Conservation (phyloP, 352 stramenopile species). For the Globisporangium acanthophoron region DNA sequence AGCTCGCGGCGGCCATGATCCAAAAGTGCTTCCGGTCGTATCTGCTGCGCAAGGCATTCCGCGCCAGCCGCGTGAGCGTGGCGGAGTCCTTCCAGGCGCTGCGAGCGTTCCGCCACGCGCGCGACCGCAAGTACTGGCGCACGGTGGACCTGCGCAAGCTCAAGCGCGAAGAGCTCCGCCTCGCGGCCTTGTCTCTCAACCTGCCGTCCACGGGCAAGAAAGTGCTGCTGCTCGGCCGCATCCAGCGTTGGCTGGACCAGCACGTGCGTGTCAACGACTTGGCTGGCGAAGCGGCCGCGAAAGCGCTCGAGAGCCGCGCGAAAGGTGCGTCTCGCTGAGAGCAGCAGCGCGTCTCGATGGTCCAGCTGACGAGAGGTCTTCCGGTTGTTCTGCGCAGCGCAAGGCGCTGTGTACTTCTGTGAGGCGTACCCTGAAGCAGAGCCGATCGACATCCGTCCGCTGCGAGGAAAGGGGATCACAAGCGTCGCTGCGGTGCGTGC, state of each 20-base stretch:
- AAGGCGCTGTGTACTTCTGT: slow-evolving; percentile 67
- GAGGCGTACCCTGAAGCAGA: slow-evolving; percentile 30
- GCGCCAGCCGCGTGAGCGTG: slow-evolving; percentile 29
- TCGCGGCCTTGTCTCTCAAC: slow-evolving; percentile 59
- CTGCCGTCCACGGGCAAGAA: slow-evolving; percentile 76
- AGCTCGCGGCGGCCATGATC: slow-evolving; percentile 62
- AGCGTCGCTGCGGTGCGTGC: slow-evolving; percentile 47
- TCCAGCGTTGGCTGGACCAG: slow-evolving; percentile 74
- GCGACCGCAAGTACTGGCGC: slow-evolving; percentile 47
- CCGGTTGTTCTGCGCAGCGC: slow-evolving; percentile 17
- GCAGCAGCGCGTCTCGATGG: not conserved
- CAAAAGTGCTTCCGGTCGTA: slow-evolving; percentile 60
- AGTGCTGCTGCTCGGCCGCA: slow-evolving; percentile 57
- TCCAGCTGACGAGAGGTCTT: not conserved
- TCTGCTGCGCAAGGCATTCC: slow-evolving; percentile 54
- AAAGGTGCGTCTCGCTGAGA: slow-evolving; percentile 22
- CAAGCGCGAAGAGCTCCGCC: slow-evolving; percentile 52
- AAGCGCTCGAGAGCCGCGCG: slow-evolving; percentile 44
- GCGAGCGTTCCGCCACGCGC: slow-evolving; percentile 42
- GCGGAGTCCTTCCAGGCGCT: slow-evolving; percentile 47
- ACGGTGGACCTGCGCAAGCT: slow-evolving; percentile 52
- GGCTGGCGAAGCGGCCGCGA: slow-evolving; percentile 47
- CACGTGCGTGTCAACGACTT: slow-evolving; percentile 53
- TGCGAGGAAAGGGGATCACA: slow-evolving; percentile 61
- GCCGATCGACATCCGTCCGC: slow-evolving; percentile 50